Evolutionary conservation across 2,329 filamentous ascomycete genomes (phyloP).

Genomic region (Fusarium sp.): DNA sequence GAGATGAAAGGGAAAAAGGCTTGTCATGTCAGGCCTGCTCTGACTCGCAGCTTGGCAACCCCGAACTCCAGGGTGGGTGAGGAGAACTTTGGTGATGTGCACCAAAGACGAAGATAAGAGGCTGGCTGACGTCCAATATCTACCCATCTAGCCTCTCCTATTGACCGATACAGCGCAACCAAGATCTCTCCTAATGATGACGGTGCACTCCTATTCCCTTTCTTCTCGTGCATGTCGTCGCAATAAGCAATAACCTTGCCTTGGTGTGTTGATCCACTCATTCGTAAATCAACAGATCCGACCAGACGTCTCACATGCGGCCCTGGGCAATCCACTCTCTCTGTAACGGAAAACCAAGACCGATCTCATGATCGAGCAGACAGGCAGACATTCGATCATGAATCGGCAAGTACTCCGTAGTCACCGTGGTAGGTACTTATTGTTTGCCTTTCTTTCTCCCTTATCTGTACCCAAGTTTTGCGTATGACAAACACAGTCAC

Average conservation of each 20-base stretch:
- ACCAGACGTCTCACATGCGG: conserved; percentile 24
- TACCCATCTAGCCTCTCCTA: conserved; percentile 3
- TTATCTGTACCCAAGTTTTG: conserved; percentile 2
- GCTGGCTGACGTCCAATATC: conserved; percentile 6
- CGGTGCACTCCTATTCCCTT: conserved; percentile 4
- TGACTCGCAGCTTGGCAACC: conserved; percentile 37
- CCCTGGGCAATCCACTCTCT: conserved; percentile 21
- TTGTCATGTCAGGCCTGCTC: conserved; percentile 20
- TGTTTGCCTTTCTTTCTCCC: conserved; percentile 11
- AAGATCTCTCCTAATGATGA: conserved; percentile 2
- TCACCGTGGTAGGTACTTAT: background rate
- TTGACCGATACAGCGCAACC: conserved; percentile 1
- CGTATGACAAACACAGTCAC: conserved; percentile 35
- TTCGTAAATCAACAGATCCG: conserved; percentile 34
- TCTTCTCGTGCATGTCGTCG: conserved; percentile 25
- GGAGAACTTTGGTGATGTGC: background rate
- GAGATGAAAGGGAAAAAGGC: conserved; percentile 23
- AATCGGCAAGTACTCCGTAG: conserved; percentile 17
- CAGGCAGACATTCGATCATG: conserved; percentile 32
- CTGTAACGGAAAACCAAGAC: conserved; percentile 24
- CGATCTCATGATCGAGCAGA: conserved; percentile 42
- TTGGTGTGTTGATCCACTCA: conserved; percentile 36
- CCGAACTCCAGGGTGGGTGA: conserved; percentile 13
- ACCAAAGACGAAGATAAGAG: conserved; percentile 8
- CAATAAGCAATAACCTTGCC: conserved; percentile 36